Evolutionary conservation across 106 monocot genomes (phyloP).

Genomic region (Triglochin maritima): DNA sequence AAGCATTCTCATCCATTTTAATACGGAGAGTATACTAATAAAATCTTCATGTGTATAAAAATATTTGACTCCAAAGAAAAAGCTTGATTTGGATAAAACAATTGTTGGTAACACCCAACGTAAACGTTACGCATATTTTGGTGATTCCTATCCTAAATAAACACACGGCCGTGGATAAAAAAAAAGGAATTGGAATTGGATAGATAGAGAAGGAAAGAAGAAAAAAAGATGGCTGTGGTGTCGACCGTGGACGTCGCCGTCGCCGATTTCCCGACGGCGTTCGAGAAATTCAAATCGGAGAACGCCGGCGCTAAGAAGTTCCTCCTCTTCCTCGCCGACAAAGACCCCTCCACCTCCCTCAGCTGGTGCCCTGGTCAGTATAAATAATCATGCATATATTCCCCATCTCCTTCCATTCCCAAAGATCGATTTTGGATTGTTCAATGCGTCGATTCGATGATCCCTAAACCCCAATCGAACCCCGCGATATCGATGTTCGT

Average conservation of each 20-base stretch:
- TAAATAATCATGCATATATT: not conserved
- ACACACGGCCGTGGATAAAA: too few relatives aligned
- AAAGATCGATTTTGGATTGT: not conserved
- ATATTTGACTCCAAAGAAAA: too few relatives aligned
- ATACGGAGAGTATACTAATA: too few relatives aligned
- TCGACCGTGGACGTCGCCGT: slow-evolving; percentile 12
- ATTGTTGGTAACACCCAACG: too few relatives aligned
- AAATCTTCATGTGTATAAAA: too few relatives aligned
- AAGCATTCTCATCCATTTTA: too few relatives aligned
- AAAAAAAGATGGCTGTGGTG: slow-evolving; percentile 15
- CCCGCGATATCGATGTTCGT: not conserved
- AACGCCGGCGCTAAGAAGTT: slow-evolving; percentile 13
- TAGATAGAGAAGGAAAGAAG: not conserved
- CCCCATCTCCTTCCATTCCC: not conserved
- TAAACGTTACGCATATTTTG: too few relatives aligned
- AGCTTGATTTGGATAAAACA: too few relatives aligned
- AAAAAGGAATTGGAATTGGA: too few relatives aligned
- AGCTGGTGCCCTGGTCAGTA: slow-evolving; percentile 30
- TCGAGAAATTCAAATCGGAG: slow-evolving; percentile 22
- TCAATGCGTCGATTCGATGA: not conserved
- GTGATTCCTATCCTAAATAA: too few relatives aligned
- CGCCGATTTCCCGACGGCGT: slow-evolving; percentile 10
- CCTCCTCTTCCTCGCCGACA: slow-evolving; percentile 28
- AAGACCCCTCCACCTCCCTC: slow-evolving; percentile 13
- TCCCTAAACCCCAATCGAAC: too few relatives aligned